Conservation (phyloP, 1,284 basidiomycete genomes). For the Inonotus hispidus region DNA sequence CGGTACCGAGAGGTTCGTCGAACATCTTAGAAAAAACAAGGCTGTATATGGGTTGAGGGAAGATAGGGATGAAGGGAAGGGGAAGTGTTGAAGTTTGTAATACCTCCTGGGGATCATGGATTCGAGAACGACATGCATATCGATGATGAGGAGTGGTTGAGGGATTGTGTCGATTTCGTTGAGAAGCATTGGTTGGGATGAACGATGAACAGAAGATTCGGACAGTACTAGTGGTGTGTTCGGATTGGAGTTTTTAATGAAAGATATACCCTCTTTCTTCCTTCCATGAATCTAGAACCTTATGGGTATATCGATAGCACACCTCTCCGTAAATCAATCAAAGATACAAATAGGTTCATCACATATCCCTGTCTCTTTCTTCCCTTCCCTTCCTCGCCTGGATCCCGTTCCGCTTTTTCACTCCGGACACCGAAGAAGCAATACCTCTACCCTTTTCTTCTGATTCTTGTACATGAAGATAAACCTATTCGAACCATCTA, state of each 20-base stretch:
- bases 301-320: no score
- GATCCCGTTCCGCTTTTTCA: background rate
- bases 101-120: slow-evolving; percentile 13
- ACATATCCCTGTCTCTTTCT: no score
- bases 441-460: background rate
- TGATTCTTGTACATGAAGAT: slow-evolving; percentile 1
- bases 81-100: slow-evolving; percentile 4
- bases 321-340: no score
- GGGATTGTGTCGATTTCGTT: background rate
- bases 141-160: slow-evolving; percentile 10
- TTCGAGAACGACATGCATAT: slow-evolving; percentile 4
- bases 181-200: slow-evolving; percentile 11
- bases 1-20: slow-evolving; percentile 9
- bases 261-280: no score
- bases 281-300: no score
- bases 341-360: no score
- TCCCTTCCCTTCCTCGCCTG: no score
- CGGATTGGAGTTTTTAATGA: no score
- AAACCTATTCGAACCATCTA: background rate
- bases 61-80: background rate
- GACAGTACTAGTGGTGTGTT: no score
- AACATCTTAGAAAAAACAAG: slow-evolving; percentile 5
- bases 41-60: slow-evolving; percentile 7
- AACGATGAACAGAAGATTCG: background rate
- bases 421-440: background rate